These are phyloP conservation scores for Aquilaria agallochum DNA, from an alignment of 441 rosid species.

Conservation along the genomic window DNA sequence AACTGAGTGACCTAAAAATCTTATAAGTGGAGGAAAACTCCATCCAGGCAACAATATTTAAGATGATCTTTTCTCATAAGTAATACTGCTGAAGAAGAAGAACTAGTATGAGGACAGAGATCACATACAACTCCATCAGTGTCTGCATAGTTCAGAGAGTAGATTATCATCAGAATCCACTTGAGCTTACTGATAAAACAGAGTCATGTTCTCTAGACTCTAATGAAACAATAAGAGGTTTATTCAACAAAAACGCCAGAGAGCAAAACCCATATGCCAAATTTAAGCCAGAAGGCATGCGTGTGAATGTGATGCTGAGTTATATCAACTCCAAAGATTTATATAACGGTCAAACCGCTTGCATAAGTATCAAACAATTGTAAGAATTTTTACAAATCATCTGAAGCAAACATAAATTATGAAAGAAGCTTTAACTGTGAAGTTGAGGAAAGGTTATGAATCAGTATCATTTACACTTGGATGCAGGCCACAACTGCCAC, in stretches of 20 bases:
- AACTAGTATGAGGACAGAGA: background rate
- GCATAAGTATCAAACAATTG: no score
- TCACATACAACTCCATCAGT: slow-evolving; percentile 2
- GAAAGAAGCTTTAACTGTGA: no score
- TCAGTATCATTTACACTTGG: no score
- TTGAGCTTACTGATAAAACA: background rate
- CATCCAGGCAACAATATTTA: slow-evolving; percentile 30
- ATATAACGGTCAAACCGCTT: no score
- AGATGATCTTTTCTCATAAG: slow-evolving; percentile 3
- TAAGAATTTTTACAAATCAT: no score
- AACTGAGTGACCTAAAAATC: slow-evolving; percentile 31
- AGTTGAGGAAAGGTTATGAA: no score
- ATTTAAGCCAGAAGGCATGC: slow-evolving; percentile 2
- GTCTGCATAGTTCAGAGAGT: slow-evolving; percentile 19
- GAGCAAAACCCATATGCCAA: background rate
- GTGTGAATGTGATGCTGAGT: no score
- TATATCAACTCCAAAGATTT: no score
- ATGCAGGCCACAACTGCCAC: no score
- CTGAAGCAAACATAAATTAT: no score
- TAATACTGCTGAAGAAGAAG: background rate
- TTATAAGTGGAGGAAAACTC: slow-evolving; percentile 33
- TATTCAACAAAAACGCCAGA: background rate
- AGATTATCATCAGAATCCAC: slow-evolving; percentile 10
- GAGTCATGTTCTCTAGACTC: background rate
- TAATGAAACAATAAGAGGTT: background rate